These are phyloP conservation scores for Clavariopsis aquatica DNA, from an alignment of 495 filamentous ascomycete species.

Conservation along the genomic window DNA sequence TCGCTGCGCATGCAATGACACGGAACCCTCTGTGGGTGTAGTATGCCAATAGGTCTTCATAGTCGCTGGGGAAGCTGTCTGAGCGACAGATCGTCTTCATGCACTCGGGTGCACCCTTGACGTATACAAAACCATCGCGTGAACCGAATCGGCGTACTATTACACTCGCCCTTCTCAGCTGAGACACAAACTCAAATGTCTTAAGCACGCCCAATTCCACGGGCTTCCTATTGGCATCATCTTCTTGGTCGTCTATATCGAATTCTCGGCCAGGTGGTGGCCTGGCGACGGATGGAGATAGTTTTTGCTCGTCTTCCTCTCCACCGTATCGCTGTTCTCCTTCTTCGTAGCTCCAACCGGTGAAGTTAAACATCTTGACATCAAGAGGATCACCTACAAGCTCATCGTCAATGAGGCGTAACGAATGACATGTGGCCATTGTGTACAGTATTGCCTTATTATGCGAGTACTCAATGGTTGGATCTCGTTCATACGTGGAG, in stretches of 20 bases:
- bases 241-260: slow-evolving; percentile 51
- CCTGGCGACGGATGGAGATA: slow-evolving; percentile 79
- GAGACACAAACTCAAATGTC: slow-evolving; percentile 93
- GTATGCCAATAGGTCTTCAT: slow-evolving; percentile 79
- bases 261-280: slow-evolving; percentile 67
- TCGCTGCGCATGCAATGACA: slow-evolving; percentile 95
- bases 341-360: slow-evolving; percentile 89
- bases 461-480: slow-evolving; percentile 60
- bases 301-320: slow-evolving; percentile 65
- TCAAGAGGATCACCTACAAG: slow-evolving; percentile 93
- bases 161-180: slow-evolving; percentile 91
- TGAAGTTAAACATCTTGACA: slow-evolving; percentile 99
- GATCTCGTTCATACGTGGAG: slow-evolving; percentile 55
- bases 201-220: slow-evolving; percentile 86
- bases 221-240: slow-evolving; percentile 44
- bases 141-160: slow-evolving; percentile 84
- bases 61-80: slow-evolving; percentile 82
- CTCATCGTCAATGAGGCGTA: slow-evolving; percentile 82
- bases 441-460: slow-evolving; percentile 78
- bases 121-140: slow-evolving; percentile 76
- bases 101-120: slow-evolving; percentile 96
- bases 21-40: slow-evolving; percentile 96
- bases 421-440: slow-evolving; percentile 97
- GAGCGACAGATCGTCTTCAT: slow-evolving; percentile 88
- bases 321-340: slow-evolving; percentile 63